phyloP scores from a whole-genome alignment of 257 asterid genomes.

The Osmanthus fragrans region DNA sequence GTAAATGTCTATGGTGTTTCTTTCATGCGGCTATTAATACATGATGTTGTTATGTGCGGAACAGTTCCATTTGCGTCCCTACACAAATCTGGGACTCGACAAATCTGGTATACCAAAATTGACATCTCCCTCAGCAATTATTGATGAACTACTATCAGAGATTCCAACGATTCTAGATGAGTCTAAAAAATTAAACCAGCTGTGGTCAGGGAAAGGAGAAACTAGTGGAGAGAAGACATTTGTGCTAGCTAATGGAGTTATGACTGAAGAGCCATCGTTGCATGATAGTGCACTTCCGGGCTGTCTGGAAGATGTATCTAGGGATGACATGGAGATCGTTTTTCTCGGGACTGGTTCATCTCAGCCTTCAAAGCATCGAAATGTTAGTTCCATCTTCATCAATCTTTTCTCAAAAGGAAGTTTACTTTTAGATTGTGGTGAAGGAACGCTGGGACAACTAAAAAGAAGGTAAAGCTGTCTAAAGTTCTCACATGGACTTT shows the following conservation, averaged over 20 bases:
- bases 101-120: slow-evolving; percentile 61
- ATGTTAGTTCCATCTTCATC: slow-evolving; percentile 82
- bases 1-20: neutral
- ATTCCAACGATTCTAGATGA: slow-evolving; percentile 79
- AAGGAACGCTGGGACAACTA: slow-evolving; percentile 94
- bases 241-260: slow-evolving; percentile 16
- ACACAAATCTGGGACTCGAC: slow-evolving; percentile 81
- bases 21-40: slow-evolving; percentile 17
- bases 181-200: slow-evolving; percentile 45
- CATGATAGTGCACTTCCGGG: slow-evolving; percentile 51
- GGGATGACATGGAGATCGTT: slow-evolving; percentile 90
- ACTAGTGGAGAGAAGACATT: slow-evolving; percentile 21
- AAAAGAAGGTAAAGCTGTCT: slow-evolving; percentile 64
- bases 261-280: slow-evolving; percentile 79
- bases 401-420: slow-evolving; percentile 84
- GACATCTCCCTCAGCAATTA: slow-evolving; percentile 54
- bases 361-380: slow-evolving; percentile 96
- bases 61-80: slow-evolving; percentile 85
- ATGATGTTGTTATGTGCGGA: slow-evolving; percentile 11
- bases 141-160: slow-evolving; percentile 62
- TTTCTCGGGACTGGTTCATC: slow-evolving; percentile 98
- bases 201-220: slow-evolving; percentile 40
- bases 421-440: slow-evolving; percentile 87
- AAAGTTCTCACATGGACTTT: neutral
- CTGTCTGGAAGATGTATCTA: slow-evolving; percentile 67